Evolutionary conservation across 1,284 basidiomycete species (phyloP).

Genomic region (Rhodotorula sp.): DNA sequence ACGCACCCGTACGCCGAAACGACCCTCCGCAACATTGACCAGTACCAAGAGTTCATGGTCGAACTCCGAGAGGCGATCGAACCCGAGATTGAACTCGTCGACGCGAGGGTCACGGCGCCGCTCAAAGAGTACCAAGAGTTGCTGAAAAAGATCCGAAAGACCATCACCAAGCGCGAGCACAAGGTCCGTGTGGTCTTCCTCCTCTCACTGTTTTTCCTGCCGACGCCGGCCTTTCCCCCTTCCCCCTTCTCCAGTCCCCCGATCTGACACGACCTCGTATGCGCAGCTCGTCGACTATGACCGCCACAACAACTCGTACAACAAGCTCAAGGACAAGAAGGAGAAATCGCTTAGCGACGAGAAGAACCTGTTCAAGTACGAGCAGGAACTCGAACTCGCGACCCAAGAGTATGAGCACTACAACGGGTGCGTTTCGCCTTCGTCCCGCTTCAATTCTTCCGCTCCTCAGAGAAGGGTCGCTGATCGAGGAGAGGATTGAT

Average conservation of each 20-base stretch:
- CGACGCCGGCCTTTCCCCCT: too few species aligned
- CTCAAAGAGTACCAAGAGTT: slow-evolving; percentile 83
- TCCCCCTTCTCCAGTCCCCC: too few species aligned
- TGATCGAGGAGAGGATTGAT: too few species aligned
- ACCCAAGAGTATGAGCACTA: slow-evolving; percentile 96
- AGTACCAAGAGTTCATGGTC: slow-evolving; percentile 72
- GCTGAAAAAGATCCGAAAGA: slow-evolving; percentile 88
- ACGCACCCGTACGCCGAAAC: slow-evolving; percentile 74
- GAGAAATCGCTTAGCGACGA: slow-evolving; percentile 86
- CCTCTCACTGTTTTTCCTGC: not conserved
- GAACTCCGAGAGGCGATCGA: slow-evolving; percentile 70
- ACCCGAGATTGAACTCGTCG: slow-evolving; percentile 94
- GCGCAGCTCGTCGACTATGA: slow-evolving; percentile 84
- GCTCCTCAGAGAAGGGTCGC: not conserved
- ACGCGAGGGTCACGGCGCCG: slow-evolving; percentile 78
- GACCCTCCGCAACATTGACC: slow-evolving; percentile 73
- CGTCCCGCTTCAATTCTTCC: not conserved
- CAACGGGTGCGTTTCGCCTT: slow-evolving; percentile 57
- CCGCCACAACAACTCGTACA: slow-evolving; percentile 90
- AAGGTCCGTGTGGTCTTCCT: slow-evolving; percentile 62
- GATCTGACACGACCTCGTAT: too few species aligned
- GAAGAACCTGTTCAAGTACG: slow-evolving; percentile 78
- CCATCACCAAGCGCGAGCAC: slow-evolving; percentile 92
- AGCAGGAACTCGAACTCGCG: slow-evolving; percentile 96
- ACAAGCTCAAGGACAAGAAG: slow-evolving; percentile 95